Conservation (phyloP, 2,329 filamentous ascomycete genomes). For the Diaporthe sp. region DNA sequence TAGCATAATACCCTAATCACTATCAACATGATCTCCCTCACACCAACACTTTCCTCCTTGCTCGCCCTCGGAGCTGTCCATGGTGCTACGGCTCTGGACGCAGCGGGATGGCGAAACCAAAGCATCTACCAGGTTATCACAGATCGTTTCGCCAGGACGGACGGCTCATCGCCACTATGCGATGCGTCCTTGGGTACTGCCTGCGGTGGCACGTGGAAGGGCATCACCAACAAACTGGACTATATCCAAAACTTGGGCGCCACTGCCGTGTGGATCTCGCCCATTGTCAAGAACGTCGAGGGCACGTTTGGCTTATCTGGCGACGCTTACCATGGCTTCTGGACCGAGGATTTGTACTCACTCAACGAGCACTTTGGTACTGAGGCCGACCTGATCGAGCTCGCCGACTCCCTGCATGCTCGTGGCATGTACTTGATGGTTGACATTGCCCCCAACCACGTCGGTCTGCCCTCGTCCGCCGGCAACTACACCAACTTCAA, state of each 20-base stretch:
- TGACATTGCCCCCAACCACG: conserved; percentile 70
- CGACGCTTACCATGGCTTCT: conserved; percentile 61
- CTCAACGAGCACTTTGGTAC: conserved; percentile 66
- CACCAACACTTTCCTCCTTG: conserved; percentile 1
- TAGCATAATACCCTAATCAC: conserved; percentile 10
- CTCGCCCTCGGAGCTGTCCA: conserved; percentile 20
- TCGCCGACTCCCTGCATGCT: conserved; percentile 64
- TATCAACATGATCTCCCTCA: conserved; percentile 15
- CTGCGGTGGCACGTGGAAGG: conserved; percentile 62
- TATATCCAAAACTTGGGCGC: conserved; percentile 60
- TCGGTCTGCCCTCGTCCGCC: conserved; percentile 46
- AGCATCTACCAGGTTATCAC: conserved; percentile 59
- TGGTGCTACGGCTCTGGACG: conserved; percentile 28
- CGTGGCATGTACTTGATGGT: conserved; percentile 73
- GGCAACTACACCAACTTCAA: conserved; percentile 43
- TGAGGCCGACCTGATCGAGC: conserved; percentile 60
- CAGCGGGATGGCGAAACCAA: conserved; percentile 49
- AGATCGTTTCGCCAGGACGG: conserved; percentile 55
- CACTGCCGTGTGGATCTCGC: conserved; percentile 60
- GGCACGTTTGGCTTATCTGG: conserved; percentile 46
- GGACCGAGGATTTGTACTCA: conserved; percentile 62
- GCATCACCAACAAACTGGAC: conserved; percentile 60
- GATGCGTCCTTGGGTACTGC: conserved; percentile 50
- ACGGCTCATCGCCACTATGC: conserved; percentile 51
- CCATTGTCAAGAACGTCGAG: conserved; percentile 56